phyloP scores from a whole-genome alignment of 768 basidiomycete genomes.

The Serendipita sp. region DNA sequence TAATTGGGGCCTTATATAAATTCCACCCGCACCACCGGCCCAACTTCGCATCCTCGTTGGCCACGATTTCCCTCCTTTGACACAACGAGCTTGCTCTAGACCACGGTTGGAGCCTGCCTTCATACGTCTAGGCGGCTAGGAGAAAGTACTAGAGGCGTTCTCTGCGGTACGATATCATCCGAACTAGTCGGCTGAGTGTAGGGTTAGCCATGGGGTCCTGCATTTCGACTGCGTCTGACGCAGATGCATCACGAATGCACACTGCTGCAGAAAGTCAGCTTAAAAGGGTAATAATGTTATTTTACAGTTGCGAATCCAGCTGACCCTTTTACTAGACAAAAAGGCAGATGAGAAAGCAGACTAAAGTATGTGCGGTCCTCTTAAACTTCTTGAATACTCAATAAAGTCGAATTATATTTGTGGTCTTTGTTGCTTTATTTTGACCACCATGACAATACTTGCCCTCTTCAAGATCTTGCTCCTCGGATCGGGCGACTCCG shows the following conservation, averaged over 20 bases:
- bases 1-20: too few relatives aligned
- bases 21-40: too few relatives aligned
- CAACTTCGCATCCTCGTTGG: too few relatives aligned
- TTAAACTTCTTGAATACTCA: background rate
- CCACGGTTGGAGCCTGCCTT: too few relatives aligned
- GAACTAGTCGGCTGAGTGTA: too few relatives aligned
- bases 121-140: too few relatives aligned
- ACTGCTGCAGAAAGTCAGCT: conserved; percentile 60
- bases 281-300: conserved; percentile 39
- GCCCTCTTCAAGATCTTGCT: conserved; percentile 47
- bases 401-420: background rate
- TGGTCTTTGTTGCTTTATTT: too few relatives aligned
- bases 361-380: conserved; percentile 36
- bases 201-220: conserved; percentile 11
- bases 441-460: too few relatives aligned
- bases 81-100: too few relatives aligned
- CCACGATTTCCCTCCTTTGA: too few relatives aligned
- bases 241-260: conserved; percentile 36
- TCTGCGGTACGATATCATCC: too few relatives aligned
- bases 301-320: background rate
- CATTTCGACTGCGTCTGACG: conserved; percentile 15
- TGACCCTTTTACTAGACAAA: conserved; percentile 37
- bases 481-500: conserved; percentile 84
- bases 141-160: too few relatives aligned
- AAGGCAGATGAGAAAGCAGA: conserved; percentile 49